These are phyloP conservation scores for Thymus mandschuricus DNA, from an alignment of 257 asterid genomes.

Conservation along the genomic window DNA sequence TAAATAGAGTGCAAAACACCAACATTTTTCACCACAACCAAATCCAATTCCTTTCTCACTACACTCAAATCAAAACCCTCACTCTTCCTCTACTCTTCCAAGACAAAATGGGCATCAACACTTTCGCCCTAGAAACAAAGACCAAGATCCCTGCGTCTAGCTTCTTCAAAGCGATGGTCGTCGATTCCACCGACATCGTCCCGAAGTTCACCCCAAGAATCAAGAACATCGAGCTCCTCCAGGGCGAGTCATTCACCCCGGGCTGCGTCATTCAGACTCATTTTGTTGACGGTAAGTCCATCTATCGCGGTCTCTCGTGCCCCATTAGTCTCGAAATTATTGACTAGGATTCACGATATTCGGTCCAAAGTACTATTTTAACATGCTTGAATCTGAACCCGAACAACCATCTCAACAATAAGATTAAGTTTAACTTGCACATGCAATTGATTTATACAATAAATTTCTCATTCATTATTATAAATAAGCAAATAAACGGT, in stretches of 20 bases:
- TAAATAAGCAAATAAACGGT: too few species aligned
- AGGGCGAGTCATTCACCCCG: slow-evolving; percentile 13
- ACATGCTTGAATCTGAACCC: too few species aligned
- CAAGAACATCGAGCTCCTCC: slow-evolving; percentile 34
- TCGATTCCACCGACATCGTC: slow-evolving; percentile 19
- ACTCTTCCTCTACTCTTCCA: background rate
- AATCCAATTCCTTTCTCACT: background rate
- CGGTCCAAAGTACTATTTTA: too few species aligned
- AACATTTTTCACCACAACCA: background rate
- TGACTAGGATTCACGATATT: too few species aligned
- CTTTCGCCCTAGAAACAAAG: slow-evolving; percentile 32
- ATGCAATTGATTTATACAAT: too few species aligned
- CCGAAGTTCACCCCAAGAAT: slow-evolving; percentile 24
- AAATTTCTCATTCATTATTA: too few species aligned
- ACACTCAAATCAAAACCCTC: background rate
- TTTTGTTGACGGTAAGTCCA: slow-evolving; percentile 32
- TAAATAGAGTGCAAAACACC: background rate
- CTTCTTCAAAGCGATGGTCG: slow-evolving; percentile 36
- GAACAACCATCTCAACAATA: too few species aligned
- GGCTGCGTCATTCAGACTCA: slow-evolving; percentile 31
- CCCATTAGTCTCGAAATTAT: too few species aligned
- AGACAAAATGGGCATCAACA: slow-evolving; percentile 34
- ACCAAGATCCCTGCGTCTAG: slow-evolving; percentile 32
- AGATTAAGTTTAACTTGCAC: too few species aligned
- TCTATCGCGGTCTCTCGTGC: background rate